A percentile compares a stretch with the other conserved stretches of the same genome.
Evolutionary conservation across 108 stramenopile genomes (phyloP).

Genomic region (Cyclostephanos invisitatus): DNA sequence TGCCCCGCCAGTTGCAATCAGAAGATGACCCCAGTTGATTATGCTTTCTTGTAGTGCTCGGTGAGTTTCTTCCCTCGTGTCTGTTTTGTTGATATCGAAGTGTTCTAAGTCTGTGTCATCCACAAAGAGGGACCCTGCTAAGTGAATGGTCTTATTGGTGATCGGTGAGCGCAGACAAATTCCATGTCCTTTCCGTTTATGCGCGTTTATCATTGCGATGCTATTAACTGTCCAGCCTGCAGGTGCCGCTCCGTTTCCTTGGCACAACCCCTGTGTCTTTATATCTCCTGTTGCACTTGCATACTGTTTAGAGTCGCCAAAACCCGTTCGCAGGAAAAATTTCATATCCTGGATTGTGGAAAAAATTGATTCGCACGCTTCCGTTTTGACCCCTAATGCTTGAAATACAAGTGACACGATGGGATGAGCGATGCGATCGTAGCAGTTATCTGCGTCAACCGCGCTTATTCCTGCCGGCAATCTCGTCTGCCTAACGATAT

Average conservation of each 20-base stretch:
- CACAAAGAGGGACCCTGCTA: not conserved
- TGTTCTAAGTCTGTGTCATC: conserved; percentile 7
- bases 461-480: conserved; percentile 1
- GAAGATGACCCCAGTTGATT: conserved; percentile 8
- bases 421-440: not conserved
- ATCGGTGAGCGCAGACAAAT: not conserved
- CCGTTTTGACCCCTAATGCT: not conserved
- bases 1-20: conserved; percentile 20
- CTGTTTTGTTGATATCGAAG: not conserved
- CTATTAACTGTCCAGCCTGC: not conserved
- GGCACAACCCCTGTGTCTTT: conserved; percentile 6
- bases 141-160: not conserved
- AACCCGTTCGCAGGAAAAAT: conserved; percentile 8
- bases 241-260: conserved; percentile 6
- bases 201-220: conserved; percentile 1
- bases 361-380: not conserved
- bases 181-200: not conserved
- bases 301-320: not conserved
- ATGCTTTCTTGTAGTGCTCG: not conserved
- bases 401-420: conserved; percentile 8
- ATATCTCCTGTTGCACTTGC: not conserved
- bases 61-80: not conserved
- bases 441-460: conserved; percentile 21
- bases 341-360: conserved; percentile 8
- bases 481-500: not conserved